Percentiles rank a stretch among this genome's conserved stretches.
These are phyloP conservation scores for Mycena albidolilacea DNA, from an alignment of 768 basidiomycete species.

Conservation along the genomic window DNA sequence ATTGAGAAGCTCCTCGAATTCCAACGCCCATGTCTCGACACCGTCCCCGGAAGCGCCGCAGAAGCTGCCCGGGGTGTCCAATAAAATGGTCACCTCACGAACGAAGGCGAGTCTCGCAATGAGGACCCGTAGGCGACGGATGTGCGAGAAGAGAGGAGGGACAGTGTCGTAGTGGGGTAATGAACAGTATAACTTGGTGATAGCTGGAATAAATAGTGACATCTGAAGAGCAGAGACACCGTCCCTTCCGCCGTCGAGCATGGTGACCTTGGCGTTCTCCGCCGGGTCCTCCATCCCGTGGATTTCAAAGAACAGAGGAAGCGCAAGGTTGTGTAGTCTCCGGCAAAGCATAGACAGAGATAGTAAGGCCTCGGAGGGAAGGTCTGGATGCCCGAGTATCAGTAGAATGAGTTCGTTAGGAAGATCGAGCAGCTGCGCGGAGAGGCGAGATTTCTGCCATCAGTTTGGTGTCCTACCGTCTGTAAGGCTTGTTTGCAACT, in stretches of 20 bases:
- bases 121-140: constrained; percentile 26
- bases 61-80: constrained; percentile 13
- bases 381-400: constrained; percentile 20
- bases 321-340: constrained; percentile 30
- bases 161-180: constrained; percentile 27
- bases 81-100: constrained; percentile 22
- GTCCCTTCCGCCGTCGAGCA: constrained; percentile 23
- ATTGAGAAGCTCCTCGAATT: constrained; percentile 33
- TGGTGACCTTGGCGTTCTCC: constrained; percentile 12
- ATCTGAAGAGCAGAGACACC: constrained; percentile 33
- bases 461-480: not conserved
- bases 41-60: constrained; percentile 3
- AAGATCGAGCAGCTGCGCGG: constrained; percentile 24
- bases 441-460: not conserved
- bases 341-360: constrained; percentile 31
- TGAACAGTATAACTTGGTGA: constrained; percentile 29
- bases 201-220: constrained; percentile 25
- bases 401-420: constrained; percentile 36
- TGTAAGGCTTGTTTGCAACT: not conserved
- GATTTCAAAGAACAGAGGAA: constrained; percentile 24
- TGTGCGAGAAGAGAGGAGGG: constrained; percentile 20
- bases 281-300: constrained; percentile 33
- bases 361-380: constrained; percentile 22
- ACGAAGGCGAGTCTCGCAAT: constrained; percentile 32
- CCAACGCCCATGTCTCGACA: constrained; percentile 18